A percentile compares a stretch with the other conserved stretches of the same genome.
Evolutionary conservation across 108 stramenopile genomes (phyloP).

Genomic region (Fragilariopsis cylindrus): DNA sequence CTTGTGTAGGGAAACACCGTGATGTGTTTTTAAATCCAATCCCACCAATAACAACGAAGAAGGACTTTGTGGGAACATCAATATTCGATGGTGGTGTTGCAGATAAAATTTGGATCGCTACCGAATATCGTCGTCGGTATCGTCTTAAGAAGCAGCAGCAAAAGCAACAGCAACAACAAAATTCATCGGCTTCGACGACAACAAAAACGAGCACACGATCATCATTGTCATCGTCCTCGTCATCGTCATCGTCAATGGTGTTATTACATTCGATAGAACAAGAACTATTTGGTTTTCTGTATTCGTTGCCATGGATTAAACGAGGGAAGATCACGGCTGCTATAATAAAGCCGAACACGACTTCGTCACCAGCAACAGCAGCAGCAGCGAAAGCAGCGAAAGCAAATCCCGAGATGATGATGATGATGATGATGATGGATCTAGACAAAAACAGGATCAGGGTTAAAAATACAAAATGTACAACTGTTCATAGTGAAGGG

Average conservation of each 20-base stretch:
- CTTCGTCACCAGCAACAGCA: background rate
- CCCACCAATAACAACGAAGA: background rate
- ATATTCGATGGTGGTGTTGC: background rate
- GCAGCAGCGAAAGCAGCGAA: no score
- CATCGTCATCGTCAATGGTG: background rate
- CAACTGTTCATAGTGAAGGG: background rate
- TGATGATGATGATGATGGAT: no score
- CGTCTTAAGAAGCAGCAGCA: background rate
- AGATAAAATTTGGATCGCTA: background rate
- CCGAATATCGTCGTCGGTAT: background rate
- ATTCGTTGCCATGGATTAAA: constrained; percentile 2
- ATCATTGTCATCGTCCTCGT: background rate
- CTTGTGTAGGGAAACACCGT: background rate
- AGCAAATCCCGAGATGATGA: no score
- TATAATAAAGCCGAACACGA: background rate
- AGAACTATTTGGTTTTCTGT: background rate
- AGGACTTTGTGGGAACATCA: background rate
- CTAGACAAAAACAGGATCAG: no score
- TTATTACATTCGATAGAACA: background rate
- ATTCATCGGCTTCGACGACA: background rate
- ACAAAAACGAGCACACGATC: background rate
- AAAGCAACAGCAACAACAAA: background rate
- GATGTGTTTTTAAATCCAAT: constrained; percentile 1
- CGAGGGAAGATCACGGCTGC: constrained; percentile 1
- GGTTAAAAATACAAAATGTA: no score